Base-by-base conservation (phyloP, 306 rosid genomes). In the Dalbergia cochinchinensis region DNA sequence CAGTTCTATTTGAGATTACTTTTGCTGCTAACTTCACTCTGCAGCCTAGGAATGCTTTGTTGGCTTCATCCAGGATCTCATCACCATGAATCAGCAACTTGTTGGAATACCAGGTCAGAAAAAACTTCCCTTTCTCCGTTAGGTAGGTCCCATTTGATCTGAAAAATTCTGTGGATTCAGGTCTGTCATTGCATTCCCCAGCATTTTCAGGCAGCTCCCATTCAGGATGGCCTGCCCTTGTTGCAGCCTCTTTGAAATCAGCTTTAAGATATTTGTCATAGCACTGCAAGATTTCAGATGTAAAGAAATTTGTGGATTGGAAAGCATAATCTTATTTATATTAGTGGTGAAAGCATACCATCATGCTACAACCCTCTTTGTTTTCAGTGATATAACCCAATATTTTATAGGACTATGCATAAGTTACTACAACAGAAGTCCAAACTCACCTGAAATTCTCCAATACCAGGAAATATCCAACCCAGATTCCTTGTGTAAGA, bases 391-490 rank as follows among this genome's bases (percentile, higher is more conserved):
- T 42, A 33, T 33, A 58, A 50, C 12, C 48, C 9, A 66, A 31
- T 8, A 13, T 47, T 50, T 65, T 33, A 54, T 58, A 45, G 15
- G 33, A 65, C 9, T 14, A 9, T 54, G 34, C 26, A 18, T 19
- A 42, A 64, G 42, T 51, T 18, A 31, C 22, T 54, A 34, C 58
- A 76, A 26, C 48, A 19, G 22, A 50, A 65, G 68, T 65, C 51
- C 69, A 68, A 63, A 76, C 88, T 77, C 83, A 93, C 99, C 90
- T 89, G 97, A 87, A 95, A 95, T 74, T 92, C 98, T 90, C 99
- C 99, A 58, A 95, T 92, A 11, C 99, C 97, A 13, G 98, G 98
- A 85, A 91, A 95, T 60, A 3, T 76, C 99, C 99, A 95, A 33
- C 97, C 97, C 48, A 84, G 86, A 76, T 5, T 83, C 63, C 45